A percentile compares a stretch with the other conserved stretches of the same genome.
Conservation (phyloP, 345 rosid species). For the Eucalyptus victrix region DNA sequence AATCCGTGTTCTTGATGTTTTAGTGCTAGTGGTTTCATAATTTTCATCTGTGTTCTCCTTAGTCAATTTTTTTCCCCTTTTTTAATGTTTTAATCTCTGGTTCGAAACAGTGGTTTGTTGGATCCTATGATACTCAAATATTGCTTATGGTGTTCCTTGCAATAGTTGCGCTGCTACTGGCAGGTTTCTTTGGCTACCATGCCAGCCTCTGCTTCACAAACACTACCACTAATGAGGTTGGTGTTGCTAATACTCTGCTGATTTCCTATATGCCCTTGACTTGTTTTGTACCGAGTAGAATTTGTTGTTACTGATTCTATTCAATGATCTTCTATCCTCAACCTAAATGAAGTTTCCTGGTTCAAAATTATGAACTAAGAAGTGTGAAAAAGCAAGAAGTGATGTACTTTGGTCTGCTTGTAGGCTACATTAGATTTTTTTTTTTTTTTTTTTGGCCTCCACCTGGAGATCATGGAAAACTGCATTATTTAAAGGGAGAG, state of each 20-base stretch:
- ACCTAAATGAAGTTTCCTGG: background rate
- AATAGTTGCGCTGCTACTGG: slow-evolving; percentile 65
- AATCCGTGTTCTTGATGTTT: background rate
- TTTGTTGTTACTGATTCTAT: background rate
- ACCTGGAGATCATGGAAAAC: background rate
- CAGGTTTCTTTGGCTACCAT: slow-evolving; percentile 82
- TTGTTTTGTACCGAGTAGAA: background rate
- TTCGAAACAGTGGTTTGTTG: slow-evolving; percentile 67
- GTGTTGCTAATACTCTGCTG: background rate
- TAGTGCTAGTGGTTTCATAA: background rate
- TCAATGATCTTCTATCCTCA: background rate
- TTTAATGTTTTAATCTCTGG: background rate
- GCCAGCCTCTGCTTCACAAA: slow-evolving; percentile 66
- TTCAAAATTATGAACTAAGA: background rate
- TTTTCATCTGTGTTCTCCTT: background rate
- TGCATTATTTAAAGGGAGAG: background rate
- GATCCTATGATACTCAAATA: slow-evolving; percentile 74
- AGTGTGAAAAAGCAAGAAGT: background rate
- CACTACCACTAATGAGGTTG: slow-evolving; percentile 90
- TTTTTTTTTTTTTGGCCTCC: background rate
- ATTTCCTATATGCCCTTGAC: background rate
- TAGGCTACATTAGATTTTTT: background rate
- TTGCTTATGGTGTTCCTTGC: slow-evolving; percentile 80
- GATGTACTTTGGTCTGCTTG: background rate
- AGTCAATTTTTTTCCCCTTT: background rate